Percentiles rank a stretch among this genome's conserved stretches.
These are phyloP conservation scores for Oxyria digyna DNA, from an alignment of 148 eudicot genomes.

Conservation along the genomic window DNA sequence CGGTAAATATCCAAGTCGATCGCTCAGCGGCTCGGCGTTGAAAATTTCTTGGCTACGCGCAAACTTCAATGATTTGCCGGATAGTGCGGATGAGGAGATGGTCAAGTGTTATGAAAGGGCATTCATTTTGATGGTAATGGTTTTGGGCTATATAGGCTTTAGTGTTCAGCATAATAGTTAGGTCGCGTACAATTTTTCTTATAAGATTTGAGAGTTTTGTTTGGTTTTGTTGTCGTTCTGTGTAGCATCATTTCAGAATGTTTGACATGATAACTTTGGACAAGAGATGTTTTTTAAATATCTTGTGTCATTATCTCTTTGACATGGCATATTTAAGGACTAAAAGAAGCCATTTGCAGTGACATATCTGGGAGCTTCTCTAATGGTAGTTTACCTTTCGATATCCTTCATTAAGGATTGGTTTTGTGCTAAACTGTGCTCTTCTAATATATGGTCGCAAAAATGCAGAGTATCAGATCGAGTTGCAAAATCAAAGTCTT, in stretches of 20 bases:
- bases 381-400: conserved; percentile 93
- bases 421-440: conserved; percentile 43
- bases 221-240: background rate
- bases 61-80: no score
- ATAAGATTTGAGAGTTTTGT: background rate
- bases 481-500: no score
- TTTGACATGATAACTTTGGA: background rate
- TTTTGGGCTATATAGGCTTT: background rate
- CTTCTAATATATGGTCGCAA: conserved; percentile 36
- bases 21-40: no score
- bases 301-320: conserved; percentile 10
- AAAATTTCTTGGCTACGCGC: no score
- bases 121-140: no score
- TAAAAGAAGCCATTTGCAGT: conserved; percentile 98
- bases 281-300: conserved; percentile 1
- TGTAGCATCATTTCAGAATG: background rate
- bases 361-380: conserved; percentile 96
- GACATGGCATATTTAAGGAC: conserved; percentile 69
- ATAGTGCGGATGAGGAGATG: no score
- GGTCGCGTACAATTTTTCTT: background rate
- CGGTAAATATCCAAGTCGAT: no score
- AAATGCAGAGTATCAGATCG: conserved; percentile 24
- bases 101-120: no score
- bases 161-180: background rate
- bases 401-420: conserved; percentile 83